A percentile compares a stretch with the other conserved stretches of the same genome.
Conservation (phyloP, 768 basidiomycete genomes). For the Macrolepiota dolichaula region DNA sequence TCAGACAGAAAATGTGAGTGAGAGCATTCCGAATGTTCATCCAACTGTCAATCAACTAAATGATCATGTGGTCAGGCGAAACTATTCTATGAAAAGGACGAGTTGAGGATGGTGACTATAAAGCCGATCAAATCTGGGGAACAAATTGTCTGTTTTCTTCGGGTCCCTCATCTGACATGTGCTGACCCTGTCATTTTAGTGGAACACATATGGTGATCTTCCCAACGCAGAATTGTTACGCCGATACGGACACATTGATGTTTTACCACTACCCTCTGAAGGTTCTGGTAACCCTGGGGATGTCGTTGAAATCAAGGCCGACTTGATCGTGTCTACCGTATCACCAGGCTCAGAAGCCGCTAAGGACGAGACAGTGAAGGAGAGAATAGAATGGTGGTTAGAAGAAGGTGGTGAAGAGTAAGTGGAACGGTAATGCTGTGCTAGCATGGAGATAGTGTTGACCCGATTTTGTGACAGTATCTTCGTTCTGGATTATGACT, state of each 20-base stretch:
- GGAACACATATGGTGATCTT: conserved; percentile 93
- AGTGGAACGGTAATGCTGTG: conserved; percentile 24
- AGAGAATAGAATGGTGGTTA: conserved; percentile 91
- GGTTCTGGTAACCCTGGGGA: conserved; percentile 73
- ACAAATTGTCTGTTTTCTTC: conserved; percentile 73
- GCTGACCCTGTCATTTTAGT: conserved; percentile 39
- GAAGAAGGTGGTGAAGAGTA: conserved; percentile 91
- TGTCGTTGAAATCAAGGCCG: conserved; percentile 73
- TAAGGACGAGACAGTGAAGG: conserved; percentile 31
- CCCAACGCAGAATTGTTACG: conserved; percentile 94
- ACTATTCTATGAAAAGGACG: conserved; percentile 72
- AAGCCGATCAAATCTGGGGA: conserved; percentile 70
- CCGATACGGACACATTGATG: conserved; percentile 90
- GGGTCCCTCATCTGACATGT: conserved; percentile 7
- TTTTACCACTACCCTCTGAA: conserved; percentile 50
- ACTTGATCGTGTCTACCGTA: conserved; percentile 53
- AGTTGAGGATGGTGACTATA: conserved; percentile 80
- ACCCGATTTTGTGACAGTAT: conserved; percentile 32
- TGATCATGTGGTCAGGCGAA: conserved; percentile 54
- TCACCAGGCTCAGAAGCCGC: conserved; percentile 11
- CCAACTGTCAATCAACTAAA: not conserved
- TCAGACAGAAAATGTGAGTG: conserved; percentile 76
- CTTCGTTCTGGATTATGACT: conserved; percentile 51
- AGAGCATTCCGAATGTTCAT: not conserved
- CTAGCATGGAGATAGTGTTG: not conserved